These are phyloP conservation scores for Talaromyces ruber DNA, from an alignment of 495 filamentous ascomycete genomes.

Conservation along the genomic window DNA sequence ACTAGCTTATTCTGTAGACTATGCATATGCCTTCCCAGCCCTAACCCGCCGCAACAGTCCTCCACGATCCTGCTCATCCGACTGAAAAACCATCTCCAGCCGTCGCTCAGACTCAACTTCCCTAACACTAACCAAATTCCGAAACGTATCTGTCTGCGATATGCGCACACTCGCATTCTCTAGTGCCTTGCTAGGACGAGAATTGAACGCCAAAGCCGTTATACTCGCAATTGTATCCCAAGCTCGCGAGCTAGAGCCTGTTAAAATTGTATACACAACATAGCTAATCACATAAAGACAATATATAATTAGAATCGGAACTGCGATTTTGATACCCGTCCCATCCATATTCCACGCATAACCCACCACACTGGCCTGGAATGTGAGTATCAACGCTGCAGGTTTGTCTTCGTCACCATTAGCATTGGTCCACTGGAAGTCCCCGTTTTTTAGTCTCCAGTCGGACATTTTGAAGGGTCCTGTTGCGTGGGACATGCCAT, in stretches of 20 bases:
- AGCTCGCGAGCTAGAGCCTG: not conserved
- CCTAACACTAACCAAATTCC: slow-evolving; percentile 3
- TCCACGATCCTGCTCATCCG: not conserved
- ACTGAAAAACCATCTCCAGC: slow-evolving; percentile 1
- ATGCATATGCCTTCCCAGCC: not conserved
- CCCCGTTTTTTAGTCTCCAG: not conserved
- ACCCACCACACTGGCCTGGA: not conserved
- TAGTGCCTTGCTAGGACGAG: not conserved
- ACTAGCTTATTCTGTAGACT: slow-evolving; percentile 14
- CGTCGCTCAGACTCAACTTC: not conserved
- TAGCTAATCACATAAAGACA: not conserved
- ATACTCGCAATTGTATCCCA: not conserved
- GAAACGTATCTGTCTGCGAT: not conserved
- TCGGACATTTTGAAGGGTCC: not conserved
- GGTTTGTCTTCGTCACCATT: not conserved
- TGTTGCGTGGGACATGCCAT: not conserved
- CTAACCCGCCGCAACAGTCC: not conserved
- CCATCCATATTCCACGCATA: slow-evolving; percentile 5
- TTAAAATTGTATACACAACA: not conserved
- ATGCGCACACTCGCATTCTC: not conserved
- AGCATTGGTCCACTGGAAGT: not conserved
- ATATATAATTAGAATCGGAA: slow-evolving; percentile 1
- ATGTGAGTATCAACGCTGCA: not conserved
- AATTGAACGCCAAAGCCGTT: slow-evolving; percentile 1
- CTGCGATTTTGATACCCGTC: not conserved